Evolutionary conservation across 768 basidiomycete species (phyloP), one percentile per base, ranked within the genome.

Genomic region (Amanita pallidorosea): DNA sequence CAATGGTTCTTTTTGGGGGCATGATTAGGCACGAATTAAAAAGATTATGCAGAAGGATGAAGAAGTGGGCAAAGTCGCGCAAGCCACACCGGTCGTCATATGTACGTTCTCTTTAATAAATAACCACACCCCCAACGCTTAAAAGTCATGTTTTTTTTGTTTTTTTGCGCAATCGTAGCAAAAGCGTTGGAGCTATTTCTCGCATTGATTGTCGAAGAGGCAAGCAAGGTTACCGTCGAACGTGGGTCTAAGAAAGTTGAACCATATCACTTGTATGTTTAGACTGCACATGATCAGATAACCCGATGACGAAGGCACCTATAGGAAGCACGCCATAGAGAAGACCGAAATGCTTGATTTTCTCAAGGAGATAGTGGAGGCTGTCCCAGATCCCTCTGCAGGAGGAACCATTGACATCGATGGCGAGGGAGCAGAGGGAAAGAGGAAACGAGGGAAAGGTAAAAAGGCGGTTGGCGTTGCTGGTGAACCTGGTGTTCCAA

Each of bases 1-100:
- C 25, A 20, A 17, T 38, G 25, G 35, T 47, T 42, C 18, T 2
- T 11, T 13, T 43, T 18, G 33, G 27, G 29, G 2, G 1, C 18
- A 12, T 18, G 33, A 20, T 27, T 57, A 95, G 93, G 94, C 95
- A 3, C 85, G 95, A 41, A 98, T 98, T 71, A 98, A 97, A 77
- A 89, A 91, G 72, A 96, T 97, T 51, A 98, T 98, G 90, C 95
- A 98, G 72, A 92, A 93, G 64, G 95, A 98, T 62, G 95, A 98
- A 63, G 95, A 98, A 63, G 95, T 98, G 17, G 95, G 95, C 52
- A 98, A 98, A 65, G 91, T 98, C 29, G 92, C 95, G 2, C 90
- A 93, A 63, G 93, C 91, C 23, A 95, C 94, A 4, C 95, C 95
- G 1, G 79, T 97, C 53, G 89, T 97, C 52, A 96, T 98, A 59